Percentiles rank a stretch among this genome's conserved stretches.
phyloP scores from a whole-genome alignment of 2,329 filamentous ascomycete genomes.

The Whalleya microplaca region DNA sequence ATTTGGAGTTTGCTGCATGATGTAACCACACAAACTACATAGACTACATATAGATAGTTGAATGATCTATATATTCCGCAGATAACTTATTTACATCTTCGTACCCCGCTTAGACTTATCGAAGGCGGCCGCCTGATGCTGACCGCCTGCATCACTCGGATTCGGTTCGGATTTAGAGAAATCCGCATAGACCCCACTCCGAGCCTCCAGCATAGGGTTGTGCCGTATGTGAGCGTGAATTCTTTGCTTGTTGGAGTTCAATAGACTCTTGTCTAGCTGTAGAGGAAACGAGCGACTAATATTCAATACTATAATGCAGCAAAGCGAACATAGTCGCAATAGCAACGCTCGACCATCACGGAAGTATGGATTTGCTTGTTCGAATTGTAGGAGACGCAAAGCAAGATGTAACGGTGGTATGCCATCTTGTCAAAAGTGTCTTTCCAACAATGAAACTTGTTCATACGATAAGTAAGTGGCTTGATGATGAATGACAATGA shows the following conservation, averaged over 20 bases:
- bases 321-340: neutral
- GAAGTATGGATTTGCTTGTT: slow-evolving; percentile 18
- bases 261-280: slow-evolving; percentile 14
- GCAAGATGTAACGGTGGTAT: slow-evolving; percentile 12
- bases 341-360: slow-evolving; percentile 5
- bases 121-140: too few species aligned
- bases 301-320: neutral
- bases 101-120: too few species aligned
- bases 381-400: slow-evolving; percentile 14
- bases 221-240: too few species aligned
- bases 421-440: slow-evolving; percentile 14
- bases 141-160: too few species aligned
- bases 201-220: too few species aligned
- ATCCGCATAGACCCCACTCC: too few species aligned
- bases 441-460: slow-evolving; percentile 9
- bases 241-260: too few species aligned
- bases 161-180: too few species aligned
- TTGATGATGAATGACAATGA: neutral
- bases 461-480: too few species aligned
- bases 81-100: too few species aligned
- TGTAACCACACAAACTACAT: neutral
- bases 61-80: too few species aligned
- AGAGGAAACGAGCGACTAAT: neutral
- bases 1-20: slow-evolving; percentile 5
- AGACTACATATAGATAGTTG: neutral